Evolutionary conservation across 1,139 yeast species (phyloP), one percentile per base, ranked within the genome.

Genomic region (Geotrichum siamense): DNA sequence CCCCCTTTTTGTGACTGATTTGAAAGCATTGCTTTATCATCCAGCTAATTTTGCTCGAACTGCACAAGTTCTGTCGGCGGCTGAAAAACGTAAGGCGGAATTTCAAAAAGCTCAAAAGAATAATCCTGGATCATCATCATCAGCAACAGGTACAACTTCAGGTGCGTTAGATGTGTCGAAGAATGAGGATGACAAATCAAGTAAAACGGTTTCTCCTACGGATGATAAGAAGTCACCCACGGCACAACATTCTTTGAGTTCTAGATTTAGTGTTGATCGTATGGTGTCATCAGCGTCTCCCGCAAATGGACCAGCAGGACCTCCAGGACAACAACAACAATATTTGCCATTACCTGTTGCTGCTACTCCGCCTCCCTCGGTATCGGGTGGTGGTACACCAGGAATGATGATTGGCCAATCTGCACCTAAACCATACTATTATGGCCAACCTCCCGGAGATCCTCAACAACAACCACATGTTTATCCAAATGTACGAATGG

Each of bases 1-100:
- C 60, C 96, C 96, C 1, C 70, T 87, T 50, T 86, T 87, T 64
- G 94, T 85, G 21, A 74, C 84, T 51, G 94, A 87, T 60, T 82
- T 86, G 53, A 83, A 83, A 56, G 81, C 79, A 31, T 76, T 82
- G 44, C 79, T 64, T 39, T 64, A 63, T 53, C 66, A 64, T 49
- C 68, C 68, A 4, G 57, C 56, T 43, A 57, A 57, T 50, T 59
- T 55, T 39, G 45, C 49, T 5, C 32, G 48, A 9, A 45, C 52
- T 17, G 52, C 52, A n/a, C 43, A 45, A 37, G 50, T 49, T n/a
- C 41, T 49, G 36, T 44, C 49, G 6, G 54, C 51, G 3, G 52
- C 48, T 13, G 50, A 43, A 29, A 43, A 43, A 70, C 52, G 41
- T 6, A 44, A 44, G 20, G 45, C 45, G n/a, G 45, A 43, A 31